These are phyloP conservation scores for Pseudognaphalium luteoalbum DNA, from an alignment of 129 eudicot species.

Conservation along the genomic window DNA sequence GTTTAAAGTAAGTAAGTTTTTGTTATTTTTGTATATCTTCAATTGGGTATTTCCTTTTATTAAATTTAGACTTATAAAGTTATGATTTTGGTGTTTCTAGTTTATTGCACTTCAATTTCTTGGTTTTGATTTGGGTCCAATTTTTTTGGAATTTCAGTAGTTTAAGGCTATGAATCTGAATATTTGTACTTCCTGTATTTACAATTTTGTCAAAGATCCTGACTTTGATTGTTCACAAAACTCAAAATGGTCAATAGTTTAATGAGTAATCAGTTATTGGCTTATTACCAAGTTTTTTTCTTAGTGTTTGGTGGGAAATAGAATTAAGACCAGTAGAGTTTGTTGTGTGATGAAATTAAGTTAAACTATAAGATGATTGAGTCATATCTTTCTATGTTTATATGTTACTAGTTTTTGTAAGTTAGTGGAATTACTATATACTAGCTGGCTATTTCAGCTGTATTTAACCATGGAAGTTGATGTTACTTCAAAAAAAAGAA, in stretches of 20 bases:
- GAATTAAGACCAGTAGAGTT: not conserved
- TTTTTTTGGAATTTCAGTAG: not conserved
- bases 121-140: not conserved
- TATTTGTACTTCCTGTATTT: not conserved
- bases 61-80: not conserved
- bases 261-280: not conserved
- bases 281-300: not conserved
- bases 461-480: not conserved
- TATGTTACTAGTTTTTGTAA: not conserved
- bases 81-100: not conserved
- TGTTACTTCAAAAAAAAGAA: not conserved
- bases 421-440: conserved; percentile 1
- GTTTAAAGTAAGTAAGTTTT: not conserved
- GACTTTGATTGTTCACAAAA: not conserved
- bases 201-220: not conserved
- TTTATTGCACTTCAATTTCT: not conserved
- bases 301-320: not conserved
- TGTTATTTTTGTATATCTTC: not conserved
- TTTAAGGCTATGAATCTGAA: not conserved
- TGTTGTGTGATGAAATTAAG: not conserved
- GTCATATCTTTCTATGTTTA: not conserved
- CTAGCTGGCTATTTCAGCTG: not conserved
- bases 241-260: not conserved
- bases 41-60: not conserved
- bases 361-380: not conserved